Base-by-base conservation (phyloP, 169 alveolate genomes). In the Cystoisospora suis region DNA sequence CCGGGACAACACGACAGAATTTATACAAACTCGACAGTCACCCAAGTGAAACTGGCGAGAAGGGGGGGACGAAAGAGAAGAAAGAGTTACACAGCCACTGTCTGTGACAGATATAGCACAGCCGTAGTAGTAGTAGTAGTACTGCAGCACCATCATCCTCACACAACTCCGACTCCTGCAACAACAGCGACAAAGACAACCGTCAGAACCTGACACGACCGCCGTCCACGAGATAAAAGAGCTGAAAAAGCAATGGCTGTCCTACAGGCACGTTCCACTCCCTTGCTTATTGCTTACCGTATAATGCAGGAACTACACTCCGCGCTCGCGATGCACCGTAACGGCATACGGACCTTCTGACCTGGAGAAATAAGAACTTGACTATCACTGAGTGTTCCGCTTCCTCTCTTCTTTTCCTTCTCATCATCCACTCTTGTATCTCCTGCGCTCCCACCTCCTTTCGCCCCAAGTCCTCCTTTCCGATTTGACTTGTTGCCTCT, bases 241-340 rank as follows among this genome's bases (percentile, higher is more conserved):
- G 56, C 1, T 77, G 53, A n/a, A n/a, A n/a, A n/a, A n/a, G n/a
- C n/a, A n/a, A n/a, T n/a, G n/a, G n/a, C n/a, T n/a, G n/a, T n/a
- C n/a, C n/a, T n/a, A n/a, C n/a, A n/a, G n/a, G n/a, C n/a, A n/a
- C n/a, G n/a, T n/a, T n/a, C n/a, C n/a, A n/a, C n/a, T n/a, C n/a
- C n/a, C n/a, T n/a, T n/a, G n/a, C n/a, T n/a, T n/a, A n/a, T n/a
- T n/a, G 38, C 70, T 59, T 69, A 86, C 91, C 79, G 38, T 23
- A 86, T 42, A 34, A 70, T 40, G 75, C 91, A 86, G 27, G 91
- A 20, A 20, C 70, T 53, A 40, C 34, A 86, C 75, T 70, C 58
- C 40, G 47, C 75, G 75, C 91, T 86, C 86, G 91, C 91, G 5
- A 86, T 65, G 61, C 91, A 86, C n/a, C 86, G 17, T 34, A 86